phyloP scores from a whole-genome alignment of 768 basidiomycete genomes.

The Suillus bovinus region DNA sequence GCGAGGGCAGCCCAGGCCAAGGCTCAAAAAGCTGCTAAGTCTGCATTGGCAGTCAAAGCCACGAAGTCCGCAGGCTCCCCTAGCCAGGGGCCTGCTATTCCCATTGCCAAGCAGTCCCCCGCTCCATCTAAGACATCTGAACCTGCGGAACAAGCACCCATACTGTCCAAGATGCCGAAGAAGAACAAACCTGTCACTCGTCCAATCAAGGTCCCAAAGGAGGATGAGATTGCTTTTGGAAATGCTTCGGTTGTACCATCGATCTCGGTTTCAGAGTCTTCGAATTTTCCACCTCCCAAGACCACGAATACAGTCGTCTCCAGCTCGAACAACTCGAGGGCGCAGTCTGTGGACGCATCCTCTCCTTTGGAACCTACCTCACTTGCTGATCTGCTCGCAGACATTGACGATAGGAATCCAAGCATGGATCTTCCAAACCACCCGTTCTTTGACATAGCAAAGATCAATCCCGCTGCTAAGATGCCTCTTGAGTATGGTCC shows the following conservation, averaged over 20 bases:
- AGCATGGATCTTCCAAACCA: slow-evolving; percentile 66
- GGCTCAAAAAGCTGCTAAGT: slow-evolving; percentile 27
- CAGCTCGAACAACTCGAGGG: slow-evolving; percentile 57
- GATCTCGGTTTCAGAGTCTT: slow-evolving; percentile 49
- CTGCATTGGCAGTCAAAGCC: slow-evolving; percentile 12
- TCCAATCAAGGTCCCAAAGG: slow-evolving; percentile 58
- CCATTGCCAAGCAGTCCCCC: slow-evolving; percentile 21
- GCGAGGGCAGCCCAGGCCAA: slow-evolving; percentile 28
- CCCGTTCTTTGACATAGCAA: slow-evolving; percentile 72
- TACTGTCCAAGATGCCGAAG: slow-evolving; percentile 82
- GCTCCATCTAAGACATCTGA: slow-evolving; percentile 29
- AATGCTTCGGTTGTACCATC: slow-evolving; percentile 45
- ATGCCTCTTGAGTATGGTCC: slow-evolving; percentile 86
- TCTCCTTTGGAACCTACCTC: slow-evolving; percentile 48
- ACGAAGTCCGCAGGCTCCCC: slow-evolving; percentile 17
- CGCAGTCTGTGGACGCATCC: slow-evolving; percentile 57
- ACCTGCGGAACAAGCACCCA: slow-evolving; percentile 60
- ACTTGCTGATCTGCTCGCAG: slow-evolving; percentile 64
- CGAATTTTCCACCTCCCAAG: slow-evolving; percentile 36
- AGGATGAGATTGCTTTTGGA: slow-evolving; percentile 47
- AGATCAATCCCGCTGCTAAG: slow-evolving; percentile 72
- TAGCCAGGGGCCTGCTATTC: slow-evolving; percentile 1
- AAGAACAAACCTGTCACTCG: slow-evolving; percentile 71
- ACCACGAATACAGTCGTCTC: slow-evolving; percentile 38
- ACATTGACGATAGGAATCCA: slow-evolving; percentile 63